Evolutionary conservation across 805 yeast genomes (phyloP), one percentile per base, ranked within the genome.

Genomic region (Wickerhamomyces ciferrii): DNA sequence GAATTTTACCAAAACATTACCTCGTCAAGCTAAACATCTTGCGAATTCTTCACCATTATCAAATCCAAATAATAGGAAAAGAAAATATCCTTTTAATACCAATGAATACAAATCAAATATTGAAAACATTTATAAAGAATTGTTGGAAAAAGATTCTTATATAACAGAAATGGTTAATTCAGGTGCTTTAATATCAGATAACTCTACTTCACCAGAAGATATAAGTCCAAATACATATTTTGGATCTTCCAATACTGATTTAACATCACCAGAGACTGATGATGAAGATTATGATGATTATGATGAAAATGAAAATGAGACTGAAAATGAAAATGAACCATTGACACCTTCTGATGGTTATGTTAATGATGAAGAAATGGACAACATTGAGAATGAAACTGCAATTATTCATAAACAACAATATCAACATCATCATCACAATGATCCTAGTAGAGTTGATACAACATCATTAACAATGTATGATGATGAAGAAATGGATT

Each of bases 1-100:
- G 63, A 60, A 53, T 31, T 60, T 60, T 27, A 49, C 59, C 10
- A 4, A n/a, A 13, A 27, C 31, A 13, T 27, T 27, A 27, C 31
- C 31, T 10, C 31, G 11, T 4, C 7, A 27, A 27, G 7, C 31
- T 5, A 27, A 27, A 27, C 11, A 7, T 13, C 4, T 10, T 27
- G 14, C 7, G 11, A 13, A 10, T 27, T 27, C 31, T 10, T 27
- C 31, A 13, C 31, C 7, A 27, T 27, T 27, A 4, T 14, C 7
- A 27, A 4, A 7, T 24, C 4, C 31, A 27, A 27, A 27, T 27
- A 9, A 27, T 7, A 27, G 46, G 14, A 46, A 45, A 10, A 27
- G 29, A 25, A 32, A 32, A 32, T n/a, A 32, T 17, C 36, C 36
- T 32, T 15, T 35, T 19, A 15, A 5, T 4, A 11, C n/a, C 4